Conservation (phyloP, 2,329 filamentous ascomycete genomes). For the Xenoacremonium recifei region DNA sequence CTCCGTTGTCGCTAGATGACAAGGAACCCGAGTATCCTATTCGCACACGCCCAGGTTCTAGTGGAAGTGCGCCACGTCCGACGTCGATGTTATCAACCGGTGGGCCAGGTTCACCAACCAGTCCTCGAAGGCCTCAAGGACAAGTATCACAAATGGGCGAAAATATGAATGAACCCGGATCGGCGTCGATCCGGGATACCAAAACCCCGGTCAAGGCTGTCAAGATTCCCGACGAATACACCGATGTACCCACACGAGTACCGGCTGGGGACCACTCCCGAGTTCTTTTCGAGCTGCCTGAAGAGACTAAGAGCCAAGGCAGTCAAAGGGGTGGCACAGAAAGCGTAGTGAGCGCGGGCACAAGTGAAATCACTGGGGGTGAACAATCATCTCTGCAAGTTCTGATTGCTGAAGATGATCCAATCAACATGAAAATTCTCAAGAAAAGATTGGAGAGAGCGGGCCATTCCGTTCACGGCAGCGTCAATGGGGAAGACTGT, state of each 20-base stretch:
- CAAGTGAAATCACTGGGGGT: slow-evolving; percentile 16
- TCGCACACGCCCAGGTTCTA: slow-evolving; percentile 9
- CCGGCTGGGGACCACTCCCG: slow-evolving; percentile 32
- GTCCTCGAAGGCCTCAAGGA: not conserved
- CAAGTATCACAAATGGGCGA: slow-evolving; percentile 15
- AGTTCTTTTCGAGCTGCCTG: slow-evolving; percentile 39
- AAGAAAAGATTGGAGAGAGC: slow-evolving; percentile 76
- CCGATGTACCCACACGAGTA: slow-evolving; percentile 29
- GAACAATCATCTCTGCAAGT: slow-evolving; percentile 50
- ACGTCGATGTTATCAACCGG: slow-evolving; percentile 1
- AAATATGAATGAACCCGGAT: slow-evolving; percentile 28
- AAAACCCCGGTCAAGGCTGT: slow-evolving; percentile 47
- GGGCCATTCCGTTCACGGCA: slow-evolving; percentile 69
- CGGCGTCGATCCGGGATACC: slow-evolving; percentile 39
- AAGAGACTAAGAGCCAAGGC: slow-evolving; percentile 5
- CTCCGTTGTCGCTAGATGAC: slow-evolving; percentile 46
- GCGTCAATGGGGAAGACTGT: slow-evolving; percentile 84
- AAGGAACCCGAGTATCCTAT: slow-evolving; percentile 34
- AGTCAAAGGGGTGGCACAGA: slow-evolving; percentile 14
- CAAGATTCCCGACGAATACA: slow-evolving; percentile 48
- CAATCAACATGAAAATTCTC: slow-evolving; percentile 80
- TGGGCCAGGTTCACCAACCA: not conserved
- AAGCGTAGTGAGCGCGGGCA: slow-evolving; percentile 22
- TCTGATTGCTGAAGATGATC: slow-evolving; percentile 84
- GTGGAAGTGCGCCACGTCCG: slow-evolving; percentile 9